These are phyloP conservation scores for Xylaria sp. DNA, from an alignment of 2,329 filamentous ascomycete species.

Conservation along the genomic window DNA sequence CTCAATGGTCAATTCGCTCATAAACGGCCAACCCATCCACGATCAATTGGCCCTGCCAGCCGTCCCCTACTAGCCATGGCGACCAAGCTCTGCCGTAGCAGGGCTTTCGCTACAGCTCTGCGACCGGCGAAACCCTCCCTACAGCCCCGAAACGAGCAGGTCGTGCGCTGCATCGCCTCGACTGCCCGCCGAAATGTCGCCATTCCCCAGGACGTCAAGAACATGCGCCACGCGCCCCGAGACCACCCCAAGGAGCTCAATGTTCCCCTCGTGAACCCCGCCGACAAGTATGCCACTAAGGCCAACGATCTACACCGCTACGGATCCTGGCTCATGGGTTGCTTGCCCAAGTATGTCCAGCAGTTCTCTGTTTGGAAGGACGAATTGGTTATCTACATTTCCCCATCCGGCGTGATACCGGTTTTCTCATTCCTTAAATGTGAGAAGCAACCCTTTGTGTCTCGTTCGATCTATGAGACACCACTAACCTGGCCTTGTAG, in stretches of 20 bases:
- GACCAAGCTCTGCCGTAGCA: conserved; percentile 67
- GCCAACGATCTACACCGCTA: conserved; percentile 91
- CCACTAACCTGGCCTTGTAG: conserved; percentile 54
- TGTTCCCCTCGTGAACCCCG: conserved; percentile 85
- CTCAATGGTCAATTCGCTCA: conserved; percentile 39
- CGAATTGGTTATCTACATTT: conserved; percentile 93
- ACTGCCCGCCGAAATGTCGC: conserved; percentile 63
- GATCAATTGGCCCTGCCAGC: conserved; percentile 59
- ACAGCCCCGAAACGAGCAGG: conserved; percentile 55
- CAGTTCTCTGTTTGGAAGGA: conserved; percentile 99
- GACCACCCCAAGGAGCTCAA: conserved; percentile 72
- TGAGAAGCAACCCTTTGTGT: conserved; percentile 47
- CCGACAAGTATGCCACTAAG: conserved; percentile 92
- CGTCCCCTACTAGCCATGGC: conserved; percentile 62
- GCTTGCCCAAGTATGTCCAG: conserved; percentile 96
- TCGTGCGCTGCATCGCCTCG: conserved; percentile 62
- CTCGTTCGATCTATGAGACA: background rate
- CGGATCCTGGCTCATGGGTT: conserved; percentile 96
- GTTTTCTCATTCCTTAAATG: conserved; percentile 94
- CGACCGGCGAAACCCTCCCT: conserved; percentile 62
- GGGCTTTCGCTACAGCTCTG: conserved; percentile 66
- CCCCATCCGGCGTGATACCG: conserved; percentile 87
- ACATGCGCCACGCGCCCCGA: conserved; percentile 74
- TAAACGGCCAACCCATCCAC: conserved; percentile 31
- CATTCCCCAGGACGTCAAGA: conserved; percentile 70